Percentiles rank a stretch among this genome's conserved stretches.
Evolutionary conservation across 169 alveolate genomes (phyloP).

Genomic region (Plasmodium coatneyi): DNA sequence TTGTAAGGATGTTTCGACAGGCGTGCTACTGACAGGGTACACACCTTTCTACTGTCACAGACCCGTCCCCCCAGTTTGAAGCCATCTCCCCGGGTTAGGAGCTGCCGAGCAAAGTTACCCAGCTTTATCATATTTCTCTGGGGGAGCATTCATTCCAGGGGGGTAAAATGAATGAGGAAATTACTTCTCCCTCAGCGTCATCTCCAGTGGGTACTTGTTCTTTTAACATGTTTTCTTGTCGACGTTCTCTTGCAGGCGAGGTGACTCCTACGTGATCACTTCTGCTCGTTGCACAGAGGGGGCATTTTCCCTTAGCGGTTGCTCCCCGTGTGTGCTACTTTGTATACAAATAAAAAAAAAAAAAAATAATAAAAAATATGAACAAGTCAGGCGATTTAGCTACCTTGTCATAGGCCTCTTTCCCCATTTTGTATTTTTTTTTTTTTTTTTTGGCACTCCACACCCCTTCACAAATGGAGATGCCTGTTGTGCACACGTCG

Average conservation of each 20-base stretch:
- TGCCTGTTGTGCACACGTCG: not conserved
- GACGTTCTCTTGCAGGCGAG: not conserved
- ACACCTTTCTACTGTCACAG: not conserved
- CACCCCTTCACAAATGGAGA: not conserved
- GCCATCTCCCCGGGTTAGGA: not conserved
- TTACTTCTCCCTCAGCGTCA: not conserved
- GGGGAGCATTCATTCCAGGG: not conserved
- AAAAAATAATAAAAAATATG: not conserved
- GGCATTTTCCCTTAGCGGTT: not conserved
- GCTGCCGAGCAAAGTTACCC: not conserved
- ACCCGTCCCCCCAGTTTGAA: not conserved
- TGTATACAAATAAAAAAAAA: not conserved
- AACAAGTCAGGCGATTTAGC: not conserved
- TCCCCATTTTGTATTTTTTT: not conserved
- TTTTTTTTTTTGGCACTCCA: not conserved
- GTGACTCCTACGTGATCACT: not conserved
- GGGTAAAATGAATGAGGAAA: not conserved
- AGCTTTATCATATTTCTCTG: not conserved
- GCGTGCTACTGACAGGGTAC: slow-evolving; percentile 10
- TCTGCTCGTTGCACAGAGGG: not conserved
- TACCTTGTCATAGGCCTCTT: not conserved
- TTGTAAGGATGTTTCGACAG: slow-evolving; percentile 80
- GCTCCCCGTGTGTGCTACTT: not conserved
- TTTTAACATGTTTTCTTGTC: not conserved
- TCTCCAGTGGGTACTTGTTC: not conserved